phyloP scores from a whole-genome alignment of 176 grass and related monocot genomes.

The Rhynchospora breviuscula region DNA sequence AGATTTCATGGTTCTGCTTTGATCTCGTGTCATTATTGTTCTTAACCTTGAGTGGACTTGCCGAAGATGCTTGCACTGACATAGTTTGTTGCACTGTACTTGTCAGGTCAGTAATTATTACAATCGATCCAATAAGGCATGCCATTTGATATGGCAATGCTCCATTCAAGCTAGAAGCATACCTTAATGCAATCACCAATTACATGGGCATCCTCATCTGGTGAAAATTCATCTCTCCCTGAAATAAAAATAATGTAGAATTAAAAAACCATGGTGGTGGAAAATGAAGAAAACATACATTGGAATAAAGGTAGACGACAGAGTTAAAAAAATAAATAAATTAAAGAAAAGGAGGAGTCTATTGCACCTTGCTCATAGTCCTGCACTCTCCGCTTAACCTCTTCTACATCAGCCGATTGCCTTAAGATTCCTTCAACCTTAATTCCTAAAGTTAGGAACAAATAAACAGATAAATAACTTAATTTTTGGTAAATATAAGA shows the following conservation, averaged over 20 bases:
- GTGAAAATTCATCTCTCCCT: constrained; percentile 85
- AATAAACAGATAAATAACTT: not conserved
- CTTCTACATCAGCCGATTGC: constrained; percentile 99
- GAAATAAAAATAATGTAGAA: constrained; percentile 12
- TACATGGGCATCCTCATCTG: constrained; percentile 96
- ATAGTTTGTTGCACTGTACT: not conserved
- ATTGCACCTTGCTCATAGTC: constrained; percentile 94
- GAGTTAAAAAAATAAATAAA: constrained; percentile 7
- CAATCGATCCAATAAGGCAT: not conserved
- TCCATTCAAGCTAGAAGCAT: constrained; percentile 9
- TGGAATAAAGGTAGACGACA: not conserved
- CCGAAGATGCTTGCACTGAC: not conserved
- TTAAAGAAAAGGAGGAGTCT: not conserved
- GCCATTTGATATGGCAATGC: not conserved
- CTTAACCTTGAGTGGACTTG: not conserved
- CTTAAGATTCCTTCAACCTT: constrained; percentile 96
- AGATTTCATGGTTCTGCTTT: not conserved
- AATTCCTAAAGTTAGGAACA: constrained; percentile 48
- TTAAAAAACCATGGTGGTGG: not conserved
- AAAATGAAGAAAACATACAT: not conserved
- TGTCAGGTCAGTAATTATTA: not conserved
- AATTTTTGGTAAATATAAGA: not conserved
- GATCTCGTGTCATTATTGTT: not conserved
- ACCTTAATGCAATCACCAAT: constrained; percentile 99
- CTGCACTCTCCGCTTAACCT: constrained; percentile 79